phyloP scores from a whole-genome alignment of 495 filamentous ascomycete genomes.

The Staphylotrichum tortipilum region DNA sequence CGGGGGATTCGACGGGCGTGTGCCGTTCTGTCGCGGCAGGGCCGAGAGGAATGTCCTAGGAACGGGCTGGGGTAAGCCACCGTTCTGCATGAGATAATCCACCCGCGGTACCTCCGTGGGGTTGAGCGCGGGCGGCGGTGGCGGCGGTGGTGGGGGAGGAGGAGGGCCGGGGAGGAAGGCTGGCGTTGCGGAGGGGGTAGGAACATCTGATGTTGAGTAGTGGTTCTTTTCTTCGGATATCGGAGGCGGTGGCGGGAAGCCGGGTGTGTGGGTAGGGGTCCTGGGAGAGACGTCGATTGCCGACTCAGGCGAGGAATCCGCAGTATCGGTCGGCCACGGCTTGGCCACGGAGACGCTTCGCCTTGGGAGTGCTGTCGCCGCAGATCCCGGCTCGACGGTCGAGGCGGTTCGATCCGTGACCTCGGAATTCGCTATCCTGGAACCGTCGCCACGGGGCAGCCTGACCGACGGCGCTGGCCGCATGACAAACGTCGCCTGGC shows the following conservation, averaged over 20 bases:
- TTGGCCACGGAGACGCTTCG: conserved; percentile 33
- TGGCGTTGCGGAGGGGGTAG: conserved; percentile 33
- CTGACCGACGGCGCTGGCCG: conserved; percentile 12
- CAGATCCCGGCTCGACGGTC: conserved; percentile 22
- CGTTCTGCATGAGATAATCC: conserved; percentile 82
- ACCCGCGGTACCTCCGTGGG: conserved; percentile 59
- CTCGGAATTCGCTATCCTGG: conserved; percentile 7
- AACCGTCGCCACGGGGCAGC: conserved; percentile 9
- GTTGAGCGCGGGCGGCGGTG: conserved; percentile 67
- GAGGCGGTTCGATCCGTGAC: conserved; percentile 13
- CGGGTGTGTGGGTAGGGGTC: conserved; percentile 47
- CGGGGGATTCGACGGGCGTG: conserved; percentile 42
- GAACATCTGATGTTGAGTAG: conserved; percentile 22
- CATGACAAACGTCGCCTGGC: conserved; percentile 34
- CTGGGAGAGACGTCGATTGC: conserved; percentile 48
- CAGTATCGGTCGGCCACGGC: conserved; percentile 25
- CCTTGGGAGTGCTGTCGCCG: conserved; percentile 56
- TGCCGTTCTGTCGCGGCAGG: conserved; percentile 40
- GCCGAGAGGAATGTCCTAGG: conserved; percentile 57
- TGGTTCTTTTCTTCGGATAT: conserved; percentile 28
- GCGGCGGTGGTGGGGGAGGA: conserved; percentile 65
- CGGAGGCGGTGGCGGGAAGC: conserved; percentile 34
- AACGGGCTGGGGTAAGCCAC: conserved; percentile 60
- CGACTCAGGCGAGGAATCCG: conserved; percentile 39
- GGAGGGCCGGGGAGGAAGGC: conserved; percentile 24